Percentiles rank a stretch among this genome's conserved stretches.
phyloP scores from a whole-genome alignment of 805 yeast genomes.

The Metschnikowia noctiluminum region DNA sequence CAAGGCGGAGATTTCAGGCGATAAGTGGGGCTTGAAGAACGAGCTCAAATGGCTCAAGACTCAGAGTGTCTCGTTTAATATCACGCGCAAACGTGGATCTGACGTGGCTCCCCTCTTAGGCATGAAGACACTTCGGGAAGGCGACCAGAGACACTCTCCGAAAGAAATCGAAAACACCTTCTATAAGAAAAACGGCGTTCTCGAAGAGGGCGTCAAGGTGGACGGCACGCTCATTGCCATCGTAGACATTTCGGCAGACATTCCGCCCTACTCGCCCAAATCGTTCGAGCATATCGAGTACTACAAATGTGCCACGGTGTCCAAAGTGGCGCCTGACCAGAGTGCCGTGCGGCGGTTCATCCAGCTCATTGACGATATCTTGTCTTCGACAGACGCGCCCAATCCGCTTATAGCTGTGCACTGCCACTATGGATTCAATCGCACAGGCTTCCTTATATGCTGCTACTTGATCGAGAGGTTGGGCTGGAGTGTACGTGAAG shows the following conservation, averaged over 20 bases:
- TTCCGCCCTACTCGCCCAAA: conserved; percentile 68
- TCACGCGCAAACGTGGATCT: conserved; percentile 25
- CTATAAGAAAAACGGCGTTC: conserved; percentile 19
- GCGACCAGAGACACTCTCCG: conserved; percentile 62
- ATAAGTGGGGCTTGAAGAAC: conserved; percentile 78
- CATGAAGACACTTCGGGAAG: conserved; percentile 71
- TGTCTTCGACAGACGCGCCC: conserved; percentile 19
- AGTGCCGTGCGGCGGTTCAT: conserved; percentile 56
- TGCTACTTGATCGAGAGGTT: conserved; percentile 61
- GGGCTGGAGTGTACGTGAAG: conserved; percentile 59
- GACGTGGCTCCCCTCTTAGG: conserved; percentile 53
- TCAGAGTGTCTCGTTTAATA: conserved; percentile 46
- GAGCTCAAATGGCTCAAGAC: conserved; percentile 67
- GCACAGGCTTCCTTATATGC: conserved; percentile 73
- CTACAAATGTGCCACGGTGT: conserved; percentile 72
- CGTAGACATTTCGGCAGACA: conserved; percentile 66
- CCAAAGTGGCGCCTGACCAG: conserved; percentile 70
- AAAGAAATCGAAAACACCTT: conserved; percentile 45
- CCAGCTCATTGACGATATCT: conserved; percentile 47
- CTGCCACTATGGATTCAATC: conserved; percentile 79
- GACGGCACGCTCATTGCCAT: conserved; percentile 49
- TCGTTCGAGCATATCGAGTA: conserved; percentile 53
- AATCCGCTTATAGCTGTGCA: conserved; percentile 58
- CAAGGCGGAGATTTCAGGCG: conserved; percentile 60
- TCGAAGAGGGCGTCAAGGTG: conserved; percentile 23